Evolutionary conservation across 2,329 filamentous ascomycete species (phyloP), one percentile per base, ranked within the genome.

Genomic region (Aspergillus tubingensis): DNA sequence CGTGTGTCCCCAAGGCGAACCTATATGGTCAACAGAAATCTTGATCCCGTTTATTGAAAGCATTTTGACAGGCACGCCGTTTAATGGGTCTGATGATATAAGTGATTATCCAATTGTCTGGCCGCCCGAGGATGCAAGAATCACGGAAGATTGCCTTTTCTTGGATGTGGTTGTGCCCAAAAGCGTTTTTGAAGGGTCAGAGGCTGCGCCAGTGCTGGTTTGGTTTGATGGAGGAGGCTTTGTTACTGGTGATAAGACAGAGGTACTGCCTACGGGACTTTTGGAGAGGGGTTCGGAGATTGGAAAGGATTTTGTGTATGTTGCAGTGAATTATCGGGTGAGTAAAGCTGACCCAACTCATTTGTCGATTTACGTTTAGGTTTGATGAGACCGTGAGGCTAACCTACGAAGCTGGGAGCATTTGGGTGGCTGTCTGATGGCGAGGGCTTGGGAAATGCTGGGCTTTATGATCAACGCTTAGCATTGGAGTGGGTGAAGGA

Each of bases 401-500:
- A 32, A 41, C 15, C 43, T 10, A 10, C 19, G 32, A 50, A 76
- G 66, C 70, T 84, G 8, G 81, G 81, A 1, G 79, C 78, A 3
- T 80, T 83, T 67, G 82, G 82, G 4, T 84, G 75, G 73, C 70
- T 81, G 55, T 76, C 75, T 10, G 83, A 78, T 44, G 76, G 78
- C 19, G 72, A 79, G 60, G 82, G 80, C 3, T 76, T 74, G 3
- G 73, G 80, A 2, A 86, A 86, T 65, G 79, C 77, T 8, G 83
- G 78, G 2, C 72, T 85, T 0, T 74, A 80, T 55, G 84, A 86
- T 60, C 85, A 87, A 67, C 77, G 82, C 11, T 74, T 85, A 17
- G 83, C 83, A 23, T 72, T 88, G 7, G 75, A 86, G 65, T 88
- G 85, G 85, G 78, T 87, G 3, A 79, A 83, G 57, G 68, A 80